Conservation (phyloP, 192 early-diverging fungal species). For the Rhizoclosmatium globosum region DNA sequence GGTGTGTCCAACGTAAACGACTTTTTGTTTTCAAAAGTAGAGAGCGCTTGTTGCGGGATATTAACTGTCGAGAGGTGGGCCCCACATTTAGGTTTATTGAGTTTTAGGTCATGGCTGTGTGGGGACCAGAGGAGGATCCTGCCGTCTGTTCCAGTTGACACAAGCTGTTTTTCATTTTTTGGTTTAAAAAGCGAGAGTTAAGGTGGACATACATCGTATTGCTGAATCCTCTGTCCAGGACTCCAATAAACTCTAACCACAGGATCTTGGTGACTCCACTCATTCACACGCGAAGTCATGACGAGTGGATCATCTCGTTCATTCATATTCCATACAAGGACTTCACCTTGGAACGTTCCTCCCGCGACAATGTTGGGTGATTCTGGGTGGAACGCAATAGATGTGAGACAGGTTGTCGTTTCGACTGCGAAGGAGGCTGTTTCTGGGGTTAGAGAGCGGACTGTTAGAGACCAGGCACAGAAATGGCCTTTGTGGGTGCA, state of each 20-base stretch:
- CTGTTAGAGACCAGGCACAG: slow-evolving; percentile 46
- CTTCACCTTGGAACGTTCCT: slow-evolving; percentile 55
- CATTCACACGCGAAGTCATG: slow-evolving; percentile 41
- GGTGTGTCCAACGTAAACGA: slow-evolving; percentile 18
- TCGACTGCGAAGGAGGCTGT: slow-evolving; percentile 42
- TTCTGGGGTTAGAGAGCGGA: slow-evolving; percentile 28
- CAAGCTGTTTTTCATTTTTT: slow-evolving; percentile 37
- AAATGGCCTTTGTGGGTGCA: slow-evolving; percentile 54
- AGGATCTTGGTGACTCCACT: slow-evolving; percentile 58
- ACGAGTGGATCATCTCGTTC: slow-evolving; percentile 50
- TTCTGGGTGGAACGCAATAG: slow-evolving; percentile 56
- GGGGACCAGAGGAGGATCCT: slow-evolving; percentile 54
- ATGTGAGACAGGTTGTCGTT: slow-evolving; percentile 54
- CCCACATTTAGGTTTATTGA: slow-evolving; percentile 40
- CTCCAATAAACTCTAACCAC: slow-evolving; percentile 49
- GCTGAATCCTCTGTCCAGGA: slow-evolving; percentile 36
- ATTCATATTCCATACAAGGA: slow-evolving; percentile 50
- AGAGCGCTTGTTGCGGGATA: slow-evolving; percentile 28
- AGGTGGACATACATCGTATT: slow-evolving; percentile 44
- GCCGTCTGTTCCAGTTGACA: slow-evolving; percentile 55
- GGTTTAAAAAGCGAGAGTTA: not conserved
- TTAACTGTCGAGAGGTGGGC: slow-evolving; percentile 21
- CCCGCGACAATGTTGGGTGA: slow-evolving; percentile 52
- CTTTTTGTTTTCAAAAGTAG: slow-evolving; percentile 18
- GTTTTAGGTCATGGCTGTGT: slow-evolving; percentile 32